Conservation (phyloP, 306 rosid genomes). For the Lotus japonicus region DNA sequence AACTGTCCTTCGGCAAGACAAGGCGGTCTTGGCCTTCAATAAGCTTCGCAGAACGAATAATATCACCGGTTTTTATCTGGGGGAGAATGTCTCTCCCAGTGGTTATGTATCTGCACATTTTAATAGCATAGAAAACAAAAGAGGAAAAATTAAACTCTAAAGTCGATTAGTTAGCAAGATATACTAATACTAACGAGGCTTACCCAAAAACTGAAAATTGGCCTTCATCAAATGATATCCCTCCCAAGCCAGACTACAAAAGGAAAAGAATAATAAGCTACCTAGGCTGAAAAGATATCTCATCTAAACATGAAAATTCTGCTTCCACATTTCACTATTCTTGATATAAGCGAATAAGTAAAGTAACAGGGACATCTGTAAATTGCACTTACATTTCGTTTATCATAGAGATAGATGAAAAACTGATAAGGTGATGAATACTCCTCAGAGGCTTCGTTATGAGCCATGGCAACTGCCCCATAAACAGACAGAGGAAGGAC, state of each 20-base stretch:
- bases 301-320: neutral
- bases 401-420: slow-evolving; percentile 88
- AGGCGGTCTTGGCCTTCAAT: slow-evolving; percentile 82
- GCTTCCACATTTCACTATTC: slow-evolving; percentile 9
- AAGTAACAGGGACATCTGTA: neutral
- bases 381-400: slow-evolving; percentile 61
- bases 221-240: slow-evolving; percentile 96
- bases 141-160: neutral
- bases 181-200: slow-evolving; percentile 4
- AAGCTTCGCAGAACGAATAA: slow-evolving; percentile 68
- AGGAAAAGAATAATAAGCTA: neutral
- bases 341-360: neutral
- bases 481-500: slow-evolving; percentile 90
- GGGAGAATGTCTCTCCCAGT: slow-evolving; percentile 78
- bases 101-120: slow-evolving; percentile 65
- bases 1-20: slow-evolving; percentile 54
- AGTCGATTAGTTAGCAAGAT: neutral
- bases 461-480: slow-evolving; percentile 96
- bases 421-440: slow-evolving; percentile 85
- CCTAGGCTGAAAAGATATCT: neutral
- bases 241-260: slow-evolving; percentile 91
- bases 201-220: slow-evolving; percentile 95
- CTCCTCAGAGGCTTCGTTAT: slow-evolving; percentile 79
- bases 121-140: neutral
- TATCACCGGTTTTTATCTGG: slow-evolving; percentile 81